Evolutionary conservation across 1,139 yeast genomes (phyloP), one percentile per base, ranked within the genome.

Genomic region (Protomyces lactucae-debilis): DNA sequence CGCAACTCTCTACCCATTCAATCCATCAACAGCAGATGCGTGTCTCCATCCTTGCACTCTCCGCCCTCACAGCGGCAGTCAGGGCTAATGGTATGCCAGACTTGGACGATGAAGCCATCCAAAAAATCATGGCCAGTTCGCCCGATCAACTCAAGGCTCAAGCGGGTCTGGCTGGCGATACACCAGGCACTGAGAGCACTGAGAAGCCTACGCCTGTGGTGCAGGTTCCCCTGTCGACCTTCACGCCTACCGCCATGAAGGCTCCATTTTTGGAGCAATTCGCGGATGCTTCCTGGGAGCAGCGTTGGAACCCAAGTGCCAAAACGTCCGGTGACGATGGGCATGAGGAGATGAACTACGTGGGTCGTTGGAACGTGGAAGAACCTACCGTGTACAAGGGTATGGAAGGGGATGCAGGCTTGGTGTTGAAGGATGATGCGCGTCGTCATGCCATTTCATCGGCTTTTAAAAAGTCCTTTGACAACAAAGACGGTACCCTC

Each of bases 391-490:
- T 79, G 39, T 79, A 81, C 70, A 84, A 85, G 0, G 93, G 87
- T 0, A 82, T 83, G 70, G 73, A 72, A 18, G 81, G 82, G 64
- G 96, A 89, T 74, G 79, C 79, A 66, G 96, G 95, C 2, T 80
- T 90, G 66, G 93, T 88, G 14, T 81, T 86, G 74, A 86, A 86
- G 73, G 78, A 87, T 12, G 84, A 83, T 60, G 93, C 95, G 55
- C 85, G 91, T 52, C 88, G 84, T 71, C 90, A 88, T 75, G 96
- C 95, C 36, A 87, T 90, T 68, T 83, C 88, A 23, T 81, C 83
- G 64, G 76, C 80, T 69, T 79, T 90, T 57, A 82, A 81, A 35
- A 68, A 75, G 57, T 81, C 85, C 1, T 78, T 88, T 65, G 81
- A 82, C 73, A 80, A 86, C 74, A 80, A 78, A 25, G 81, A 80